phyloP scores from a whole-genome alignment of 2,329 filamentous ascomycete genomes.

The Ceratocystis papillata region DNA sequence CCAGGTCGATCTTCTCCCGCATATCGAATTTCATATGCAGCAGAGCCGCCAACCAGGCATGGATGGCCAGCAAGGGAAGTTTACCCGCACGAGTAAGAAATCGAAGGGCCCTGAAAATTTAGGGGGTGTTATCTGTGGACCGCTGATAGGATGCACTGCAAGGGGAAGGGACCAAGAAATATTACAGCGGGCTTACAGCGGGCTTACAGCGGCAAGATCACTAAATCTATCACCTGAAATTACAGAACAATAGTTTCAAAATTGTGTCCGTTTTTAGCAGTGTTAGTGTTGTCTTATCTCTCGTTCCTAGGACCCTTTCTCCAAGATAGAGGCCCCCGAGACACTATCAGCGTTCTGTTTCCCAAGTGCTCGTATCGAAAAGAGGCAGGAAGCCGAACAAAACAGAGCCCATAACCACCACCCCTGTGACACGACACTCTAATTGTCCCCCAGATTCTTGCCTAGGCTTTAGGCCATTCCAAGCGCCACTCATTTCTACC shows the following conservation, averaged over 20 bases:
- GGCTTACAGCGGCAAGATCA: neutral
- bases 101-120: neutral
- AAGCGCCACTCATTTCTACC: neutral
- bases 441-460: neutral
- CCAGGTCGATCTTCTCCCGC: neutral
- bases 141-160: neutral
- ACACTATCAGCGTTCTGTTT: neutral
- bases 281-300: neutral
- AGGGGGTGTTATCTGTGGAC: neutral
- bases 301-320: neutral
- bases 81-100: slow-evolving; percentile 8
- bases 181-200: neutral
- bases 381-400: no score
- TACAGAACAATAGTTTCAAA: neutral
- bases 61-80: neutral
- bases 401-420: no score
- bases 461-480: neutral
- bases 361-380: neutral
- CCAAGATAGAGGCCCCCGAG: neutral
- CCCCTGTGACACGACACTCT: neutral
- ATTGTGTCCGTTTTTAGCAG: neutral
- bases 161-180: neutral
- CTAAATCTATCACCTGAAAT: neutral
- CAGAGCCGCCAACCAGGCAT: neutral
- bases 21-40: neutral